Evolutionary conservation across 495 filamentous ascomycete species (phyloP).

Genomic region (Barbatosphaeria neglecta): DNA sequence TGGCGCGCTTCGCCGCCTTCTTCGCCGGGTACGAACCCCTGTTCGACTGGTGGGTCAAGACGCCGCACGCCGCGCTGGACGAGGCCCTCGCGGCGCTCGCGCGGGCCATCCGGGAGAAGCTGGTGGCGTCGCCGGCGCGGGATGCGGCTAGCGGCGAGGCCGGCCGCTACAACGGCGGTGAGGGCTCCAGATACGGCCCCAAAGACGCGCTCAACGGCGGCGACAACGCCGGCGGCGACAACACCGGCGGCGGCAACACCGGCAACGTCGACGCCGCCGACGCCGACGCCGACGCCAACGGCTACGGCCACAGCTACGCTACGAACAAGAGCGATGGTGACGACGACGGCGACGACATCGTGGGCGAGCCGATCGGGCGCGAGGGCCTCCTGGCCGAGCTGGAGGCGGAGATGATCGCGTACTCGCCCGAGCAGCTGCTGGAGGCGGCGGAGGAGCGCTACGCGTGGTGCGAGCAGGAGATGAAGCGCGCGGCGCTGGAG

Average conservation of each 20-base stretch:
- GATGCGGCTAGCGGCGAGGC: no score
- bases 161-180: no score
- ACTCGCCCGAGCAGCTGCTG: slow-evolving; percentile 38
- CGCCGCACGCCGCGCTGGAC: slow-evolving; percentile 23
- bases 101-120: slow-evolving; percentile 18
- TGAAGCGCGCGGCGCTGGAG: slow-evolving; percentile 10
- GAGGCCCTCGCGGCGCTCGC: slow-evolving; percentile 13
- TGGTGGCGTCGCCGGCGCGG: slow-evolving; percentile 25
- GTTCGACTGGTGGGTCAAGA: slow-evolving; percentile 38
- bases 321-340: no score
- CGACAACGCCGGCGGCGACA: no score
- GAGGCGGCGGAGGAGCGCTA: slow-evolving; percentile 31
- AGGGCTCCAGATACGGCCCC: no score
- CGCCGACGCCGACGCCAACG: neutral
- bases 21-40: slow-evolving; percentile 35
- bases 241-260: no score
- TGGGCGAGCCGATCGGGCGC: slow-evolving; percentile 39
- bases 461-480: slow-evolving; percentile 29
- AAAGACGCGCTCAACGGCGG: no score
- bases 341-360: slow-evolving; percentile 26
- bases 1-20: slow-evolving; percentile 30
- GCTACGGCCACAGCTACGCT: no score
- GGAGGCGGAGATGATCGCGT: slow-evolving; percentile 33
- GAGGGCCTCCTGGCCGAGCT: slow-evolving; percentile 28
- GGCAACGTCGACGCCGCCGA: no score